phyloP scores from a whole-genome alignment of 2,329 filamentous ascomycete genomes.

The Hymenoscyphus salicellus region DNA sequence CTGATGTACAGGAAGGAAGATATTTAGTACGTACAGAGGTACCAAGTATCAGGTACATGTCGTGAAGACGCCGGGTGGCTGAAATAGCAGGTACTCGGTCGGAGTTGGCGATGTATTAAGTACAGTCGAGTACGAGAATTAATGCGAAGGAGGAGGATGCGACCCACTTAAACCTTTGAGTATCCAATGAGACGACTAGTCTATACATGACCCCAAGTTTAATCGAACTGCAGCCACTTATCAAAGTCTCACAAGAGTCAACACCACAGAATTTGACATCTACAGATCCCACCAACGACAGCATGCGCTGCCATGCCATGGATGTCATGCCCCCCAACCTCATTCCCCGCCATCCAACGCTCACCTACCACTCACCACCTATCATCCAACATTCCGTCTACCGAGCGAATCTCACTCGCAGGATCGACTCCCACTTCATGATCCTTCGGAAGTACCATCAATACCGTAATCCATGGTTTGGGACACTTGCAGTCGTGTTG shows the following conservation, averaged over 20 bases:
- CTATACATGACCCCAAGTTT: not conserved
- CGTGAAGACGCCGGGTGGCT: not conserved
- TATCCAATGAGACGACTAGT: not conserved
- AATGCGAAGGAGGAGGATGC: not conserved
- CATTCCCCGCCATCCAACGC: conserved; percentile 1
- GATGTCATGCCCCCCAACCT: not conserved
- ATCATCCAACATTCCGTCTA: conserved; percentile 5
- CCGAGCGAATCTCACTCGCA: conserved; percentile 14
- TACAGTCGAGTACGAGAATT: not conserved
- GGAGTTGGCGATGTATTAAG: not conserved
- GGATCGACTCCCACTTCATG: conserved; percentile 10
- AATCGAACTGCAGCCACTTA: not conserved
- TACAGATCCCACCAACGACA: not conserved
- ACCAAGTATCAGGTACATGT: conserved; percentile 2
- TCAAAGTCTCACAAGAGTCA: not conserved
- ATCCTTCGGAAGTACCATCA: conserved; percentile 12
- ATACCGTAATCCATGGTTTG: conserved; percentile 8
- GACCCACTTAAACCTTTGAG: not conserved
- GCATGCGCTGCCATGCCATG: not conserved
- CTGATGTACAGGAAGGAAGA: not conserved
- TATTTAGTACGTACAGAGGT: not conserved
- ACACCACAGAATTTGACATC: conserved; percentile 1
- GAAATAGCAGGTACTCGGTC: not conserved
- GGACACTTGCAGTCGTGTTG: not conserved
- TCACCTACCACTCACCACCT: not conserved